phyloP scores from a whole-genome alignment of 352 stramenopile species.

The Pythium dissotocum region DNA sequence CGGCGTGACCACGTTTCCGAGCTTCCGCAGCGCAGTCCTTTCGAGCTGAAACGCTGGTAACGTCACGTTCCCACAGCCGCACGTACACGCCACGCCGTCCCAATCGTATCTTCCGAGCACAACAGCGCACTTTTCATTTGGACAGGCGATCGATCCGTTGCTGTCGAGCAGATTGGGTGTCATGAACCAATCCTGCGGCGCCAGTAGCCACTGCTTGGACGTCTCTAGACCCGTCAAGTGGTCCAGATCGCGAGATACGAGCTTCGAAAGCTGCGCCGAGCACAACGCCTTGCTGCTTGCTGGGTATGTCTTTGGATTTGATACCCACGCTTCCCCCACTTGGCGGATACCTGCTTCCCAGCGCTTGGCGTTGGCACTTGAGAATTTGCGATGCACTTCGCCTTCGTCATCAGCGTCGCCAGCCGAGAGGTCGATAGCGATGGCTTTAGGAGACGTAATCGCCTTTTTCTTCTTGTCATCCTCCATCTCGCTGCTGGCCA shows the following conservation, averaged over 20 bases:
- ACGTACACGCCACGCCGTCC: conserved; percentile 20
- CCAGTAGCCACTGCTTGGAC: conserved; percentile 9
- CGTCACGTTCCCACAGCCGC: conserved; percentile 36
- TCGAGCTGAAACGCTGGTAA: conserved; percentile 53
- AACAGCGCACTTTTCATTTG: conserved; percentile 13
- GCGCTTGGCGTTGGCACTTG: conserved; percentile 8
- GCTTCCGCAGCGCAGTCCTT: conserved; percentile 43
- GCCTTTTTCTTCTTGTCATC: conserved; percentile 23
- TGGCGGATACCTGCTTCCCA: conserved; percentile 16
- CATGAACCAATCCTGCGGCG: conserved; percentile 24
- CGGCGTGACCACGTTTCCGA: conserved; percentile 44
- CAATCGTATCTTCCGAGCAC: conserved; percentile 17
- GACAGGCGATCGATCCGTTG: conserved; percentile 17
- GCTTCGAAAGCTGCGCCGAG: conserved; percentile 6
- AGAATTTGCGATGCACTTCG: conserved; percentile 1
- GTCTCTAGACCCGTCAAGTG: conserved; percentile 5
- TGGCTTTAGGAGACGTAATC: conserved; percentile 9
- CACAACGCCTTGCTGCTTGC: background rate
- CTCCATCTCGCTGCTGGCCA: background rate
- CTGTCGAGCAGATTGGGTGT: conserved; percentile 1
- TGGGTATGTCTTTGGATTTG: background rate
- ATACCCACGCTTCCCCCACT: conserved; percentile 5
- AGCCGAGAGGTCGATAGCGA: conserved; percentile 21
- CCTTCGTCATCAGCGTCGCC: background rate
- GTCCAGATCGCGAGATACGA: conserved; percentile 3